A percentile compares a stretch with the other conserved stretches of the same genome.
Conservation (phyloP, 306 rosid species). For the Ormosia semicastrata region DNA sequence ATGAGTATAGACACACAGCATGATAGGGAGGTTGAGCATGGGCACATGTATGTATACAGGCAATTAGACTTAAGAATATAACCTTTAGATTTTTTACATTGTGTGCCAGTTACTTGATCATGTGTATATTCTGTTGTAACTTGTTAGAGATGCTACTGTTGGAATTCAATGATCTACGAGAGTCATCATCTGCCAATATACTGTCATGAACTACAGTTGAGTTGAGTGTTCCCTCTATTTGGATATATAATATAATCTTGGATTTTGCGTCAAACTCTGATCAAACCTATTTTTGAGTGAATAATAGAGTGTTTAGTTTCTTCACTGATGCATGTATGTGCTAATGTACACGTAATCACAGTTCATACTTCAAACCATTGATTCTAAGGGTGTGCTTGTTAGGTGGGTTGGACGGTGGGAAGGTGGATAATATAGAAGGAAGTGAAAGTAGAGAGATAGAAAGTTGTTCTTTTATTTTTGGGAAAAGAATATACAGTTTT, state of each 20-base stretch:
- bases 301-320: not conserved
- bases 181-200: too few relatives aligned
- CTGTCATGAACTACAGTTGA: too few relatives aligned
- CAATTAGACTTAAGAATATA: not conserved
- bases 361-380: not conserved
- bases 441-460: not conserved
- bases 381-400: not conserved
- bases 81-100: conserved; percentile 4
- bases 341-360: not conserved
- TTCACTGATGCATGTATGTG: not conserved
- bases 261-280: not conserved
- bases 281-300: not conserved
- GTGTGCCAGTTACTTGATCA: conserved; percentile 4
- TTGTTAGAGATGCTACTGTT: conserved; percentile 1
- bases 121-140: conserved; percentile 29
- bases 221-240: too few relatives aligned
- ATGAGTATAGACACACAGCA: not conserved
- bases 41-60: not conserved
- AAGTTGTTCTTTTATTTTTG: not conserved
- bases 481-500: too few relatives aligned
- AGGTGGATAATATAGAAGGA: not conserved
- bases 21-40: not conserved
- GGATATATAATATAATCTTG: not conserved
- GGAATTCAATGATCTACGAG: too few relatives aligned
- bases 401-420: not conserved